These are phyloP conservation scores for Sporothrix humicola DNA, from an alignment of 2,329 filamentous ascomycete species.

Conservation along the genomic window DNA sequence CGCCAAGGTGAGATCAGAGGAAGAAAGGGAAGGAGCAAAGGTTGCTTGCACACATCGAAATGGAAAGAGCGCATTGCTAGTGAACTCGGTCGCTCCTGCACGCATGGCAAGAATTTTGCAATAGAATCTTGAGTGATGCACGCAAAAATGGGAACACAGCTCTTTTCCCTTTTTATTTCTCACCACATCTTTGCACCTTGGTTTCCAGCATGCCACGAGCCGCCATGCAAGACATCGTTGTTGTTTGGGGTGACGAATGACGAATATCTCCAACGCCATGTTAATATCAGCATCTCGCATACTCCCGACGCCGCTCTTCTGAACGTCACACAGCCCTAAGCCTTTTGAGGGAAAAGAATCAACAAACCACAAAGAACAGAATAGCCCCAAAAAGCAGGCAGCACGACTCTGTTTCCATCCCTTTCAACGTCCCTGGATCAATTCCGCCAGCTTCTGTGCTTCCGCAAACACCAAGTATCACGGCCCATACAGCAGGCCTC, in stretches of 20 bases:
- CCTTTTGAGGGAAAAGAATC: no score
- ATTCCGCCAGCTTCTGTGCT: neutral
- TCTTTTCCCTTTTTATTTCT: neutral
- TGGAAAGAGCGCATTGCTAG: slow-evolving; percentile 17
- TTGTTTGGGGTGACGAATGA: neutral
- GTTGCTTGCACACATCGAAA: neutral
- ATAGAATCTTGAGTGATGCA: neutral
- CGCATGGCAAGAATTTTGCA: neutral
- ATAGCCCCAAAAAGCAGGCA: neutral
- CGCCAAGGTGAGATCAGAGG: slow-evolving; percentile 15
- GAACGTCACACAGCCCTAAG: neutral
- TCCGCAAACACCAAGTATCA: neutral
- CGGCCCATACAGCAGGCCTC: neutral
- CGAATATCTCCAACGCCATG: slow-evolving; percentile 1
- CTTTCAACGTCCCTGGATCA: neutral
- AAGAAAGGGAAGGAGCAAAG: slow-evolving; percentile 14
- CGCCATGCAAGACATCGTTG: slow-evolving; percentile 5
- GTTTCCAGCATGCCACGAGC: neutral
- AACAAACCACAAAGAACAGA: neutral
- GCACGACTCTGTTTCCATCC: neutral
- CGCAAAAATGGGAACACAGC: neutral
- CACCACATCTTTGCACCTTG: neutral
- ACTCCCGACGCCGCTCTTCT: neutral
- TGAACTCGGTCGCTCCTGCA: slow-evolving; percentile 23
- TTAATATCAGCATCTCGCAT: neutral